Base-by-base conservation (phyloP, 345 rosid genomes). In the Eucalyptus curtisii region DNA sequence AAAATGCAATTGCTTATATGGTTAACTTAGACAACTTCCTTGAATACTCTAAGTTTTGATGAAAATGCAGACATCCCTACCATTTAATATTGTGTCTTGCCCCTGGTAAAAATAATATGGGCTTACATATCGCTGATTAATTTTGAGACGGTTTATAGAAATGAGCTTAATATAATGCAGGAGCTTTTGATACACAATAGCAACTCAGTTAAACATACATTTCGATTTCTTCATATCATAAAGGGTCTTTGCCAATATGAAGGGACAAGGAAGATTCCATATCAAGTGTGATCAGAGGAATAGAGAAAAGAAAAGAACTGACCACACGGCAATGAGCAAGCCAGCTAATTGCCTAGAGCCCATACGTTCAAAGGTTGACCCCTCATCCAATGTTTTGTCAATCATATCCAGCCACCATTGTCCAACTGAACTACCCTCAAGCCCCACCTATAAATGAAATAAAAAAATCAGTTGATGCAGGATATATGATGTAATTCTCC, bases 321-420 rank as follows among this genome's bases (percentile, higher is more conserved):
- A 98, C 99, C 99, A 98, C 87, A 97, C 95, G 87, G 94, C 93
- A 88, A 98, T 93, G n/a, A 98, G 97, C 91, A 98, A 93, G 87
- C 98, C 98, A 44, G 99, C 99, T 37, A 98, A 94, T 86, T 97
- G 98, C 92, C 99, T 93, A 79, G 99, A 96, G 90, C 99, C 99
- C 98, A 97, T 94, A 24, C 97, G 97, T 89, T 98, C 99, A 53
- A 98, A 98, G 86, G 94, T 92, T 85, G 91, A 91, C 88, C 94
- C 96, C 91, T 96, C 99, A 84, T 95, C 97, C 64, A 98, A 90
- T 50, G 98, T 96, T 90, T 92, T 96, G 80, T 98, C 99, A 86
- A 98, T 98, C 88, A 93, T 91, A 89, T 96, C 99, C 86, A 94
- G 91, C 99, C 99, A 98, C 99, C 97, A 98, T 59, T 98, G 97